Evolutionary conservation across 192 early-diverging fungal species (phyloP).

Genomic region (Coemansia asiatica): DNA sequence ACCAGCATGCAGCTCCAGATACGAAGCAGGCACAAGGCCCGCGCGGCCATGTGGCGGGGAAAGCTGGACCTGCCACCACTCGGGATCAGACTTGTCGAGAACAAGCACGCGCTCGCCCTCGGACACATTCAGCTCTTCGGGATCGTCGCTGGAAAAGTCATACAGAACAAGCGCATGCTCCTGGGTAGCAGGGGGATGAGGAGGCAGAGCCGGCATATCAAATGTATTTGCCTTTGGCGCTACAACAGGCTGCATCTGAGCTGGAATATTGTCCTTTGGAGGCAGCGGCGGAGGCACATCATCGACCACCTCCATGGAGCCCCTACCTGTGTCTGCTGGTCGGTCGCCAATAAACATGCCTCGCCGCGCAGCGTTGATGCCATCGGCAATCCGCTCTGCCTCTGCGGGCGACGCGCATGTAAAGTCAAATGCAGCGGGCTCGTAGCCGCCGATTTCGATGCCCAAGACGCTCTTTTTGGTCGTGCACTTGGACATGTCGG

Average conservation of each 20-base stretch:
- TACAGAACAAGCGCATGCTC: conserved; percentile 65
- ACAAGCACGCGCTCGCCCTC: conserved; percentile 85
- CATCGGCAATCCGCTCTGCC: conserved; percentile 65
- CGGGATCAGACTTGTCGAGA: conserved; percentile 76
- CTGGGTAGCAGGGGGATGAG: conserved; percentile 9
- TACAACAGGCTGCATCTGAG: not conserved
- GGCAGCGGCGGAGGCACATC: conserved; percentile 26
- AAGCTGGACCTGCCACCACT: conserved; percentile 86
- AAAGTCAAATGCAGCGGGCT: conserved; percentile 62
- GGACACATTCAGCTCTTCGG: conserved; percentile 82
- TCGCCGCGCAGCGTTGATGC: conserved; percentile 60
- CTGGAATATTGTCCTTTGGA: conserved; percentile 17
- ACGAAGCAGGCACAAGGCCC: conserved; percentile 86
- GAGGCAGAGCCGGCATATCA: conserved; percentile 7
- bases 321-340: not conserved
- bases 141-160: conserved; percentile 77
- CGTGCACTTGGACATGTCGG: conserved; percentile 61
- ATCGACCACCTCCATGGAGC: conserved; percentile 4
- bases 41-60: conserved; percentile 55
- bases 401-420: conserved; percentile 63
- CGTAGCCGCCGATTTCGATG: conserved; percentile 61
- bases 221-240: not conserved
- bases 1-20: conserved; percentile 57
- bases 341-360: conserved; percentile 54
- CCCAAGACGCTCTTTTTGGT: conserved; percentile 66